These are phyloP conservation scores for Malus sieversii DNA, from an alignment of 306 rosid genomes.

Conservation along the genomic window DNA sequence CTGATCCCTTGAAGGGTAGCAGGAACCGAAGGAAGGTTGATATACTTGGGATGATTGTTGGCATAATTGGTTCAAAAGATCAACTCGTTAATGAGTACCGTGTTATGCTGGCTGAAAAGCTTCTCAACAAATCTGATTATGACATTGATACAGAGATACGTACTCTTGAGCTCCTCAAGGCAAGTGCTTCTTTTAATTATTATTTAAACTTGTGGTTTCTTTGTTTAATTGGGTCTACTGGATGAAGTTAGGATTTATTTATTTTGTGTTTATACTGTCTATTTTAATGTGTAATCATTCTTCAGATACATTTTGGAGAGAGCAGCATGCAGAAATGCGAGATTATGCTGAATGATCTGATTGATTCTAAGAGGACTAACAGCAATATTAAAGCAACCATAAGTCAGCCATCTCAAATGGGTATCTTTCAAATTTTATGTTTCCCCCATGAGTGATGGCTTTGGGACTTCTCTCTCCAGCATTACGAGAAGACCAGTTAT, in stretches of 20 bases:
- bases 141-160: constrained; percentile 94
- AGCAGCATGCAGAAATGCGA: constrained; percentile 97
- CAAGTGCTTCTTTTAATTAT: constrained; percentile 9
- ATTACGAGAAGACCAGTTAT: neutral
- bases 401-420: constrained; percentile 40
- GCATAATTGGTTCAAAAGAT: constrained; percentile 93
- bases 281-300: constrained; percentile 11
- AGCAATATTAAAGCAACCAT: constrained; percentile 84
- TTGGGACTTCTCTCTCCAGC: neutral
- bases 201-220: constrained; percentile 1
- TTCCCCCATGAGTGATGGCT: neutral
- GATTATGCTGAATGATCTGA: constrained; percentile 91
- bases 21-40: constrained; percentile 86
- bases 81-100: constrained; percentile 93
- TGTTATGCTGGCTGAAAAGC: constrained; percentile 97
- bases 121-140: constrained; percentile 87
- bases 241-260: constrained; percentile 6
- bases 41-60: constrained; percentile 95
- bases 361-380: constrained; percentile 77
- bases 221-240: neutral
- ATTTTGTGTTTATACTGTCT: neutral
- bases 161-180: constrained; percentile 95
- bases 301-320: constrained; percentile 93
- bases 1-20: constrained; percentile 86
- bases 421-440: constrained; percentile 25